Evolutionary conservation across 164 flowering plant species (phyloP).

Genomic region (Litsea cubeba): DNA sequence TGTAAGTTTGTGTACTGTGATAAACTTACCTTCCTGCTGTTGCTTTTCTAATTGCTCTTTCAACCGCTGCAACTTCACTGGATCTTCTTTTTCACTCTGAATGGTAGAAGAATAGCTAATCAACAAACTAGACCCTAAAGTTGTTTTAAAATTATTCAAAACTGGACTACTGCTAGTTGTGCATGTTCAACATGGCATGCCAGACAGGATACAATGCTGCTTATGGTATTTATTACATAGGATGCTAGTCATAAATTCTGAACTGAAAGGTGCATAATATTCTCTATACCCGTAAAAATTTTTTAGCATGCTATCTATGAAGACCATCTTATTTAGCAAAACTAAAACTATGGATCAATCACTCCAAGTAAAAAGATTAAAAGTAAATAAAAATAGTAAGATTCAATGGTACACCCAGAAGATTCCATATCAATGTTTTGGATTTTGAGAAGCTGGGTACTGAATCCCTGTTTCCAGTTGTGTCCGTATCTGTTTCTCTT

Average conservation of each 20-base stretch:
- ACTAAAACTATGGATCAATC: background rate
- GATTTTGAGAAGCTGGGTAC: background rate
- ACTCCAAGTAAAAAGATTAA: background rate
- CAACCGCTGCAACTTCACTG: constrained; percentile 43
- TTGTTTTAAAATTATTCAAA: background rate
- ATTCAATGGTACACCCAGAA: background rate
- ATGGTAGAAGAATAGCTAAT: background rate
- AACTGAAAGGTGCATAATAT: background rate
- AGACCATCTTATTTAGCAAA: background rate
- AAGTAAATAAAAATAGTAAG: background rate
- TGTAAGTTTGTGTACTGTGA: background rate
- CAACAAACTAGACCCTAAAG: background rate
- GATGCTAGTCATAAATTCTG: background rate
- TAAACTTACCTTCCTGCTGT: constrained; percentile 59
- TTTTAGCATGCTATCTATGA: background rate
- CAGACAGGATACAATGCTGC: background rate
- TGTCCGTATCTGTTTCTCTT: no score
- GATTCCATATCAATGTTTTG: background rate
- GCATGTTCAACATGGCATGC: background rate
- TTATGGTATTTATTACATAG: background rate
- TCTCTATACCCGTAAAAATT: no score
- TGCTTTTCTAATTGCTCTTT: constrained; percentile 56
- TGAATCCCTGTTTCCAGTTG: no score
- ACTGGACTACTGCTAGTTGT: background rate
- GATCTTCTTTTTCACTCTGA: constrained; percentile 60